Percentiles rank a stretch among this genome's conserved stretches.
These are phyloP conservation scores for Nicotiana undulata DNA, from an alignment of 257 asterid species.

Conservation along the genomic window DNA sequence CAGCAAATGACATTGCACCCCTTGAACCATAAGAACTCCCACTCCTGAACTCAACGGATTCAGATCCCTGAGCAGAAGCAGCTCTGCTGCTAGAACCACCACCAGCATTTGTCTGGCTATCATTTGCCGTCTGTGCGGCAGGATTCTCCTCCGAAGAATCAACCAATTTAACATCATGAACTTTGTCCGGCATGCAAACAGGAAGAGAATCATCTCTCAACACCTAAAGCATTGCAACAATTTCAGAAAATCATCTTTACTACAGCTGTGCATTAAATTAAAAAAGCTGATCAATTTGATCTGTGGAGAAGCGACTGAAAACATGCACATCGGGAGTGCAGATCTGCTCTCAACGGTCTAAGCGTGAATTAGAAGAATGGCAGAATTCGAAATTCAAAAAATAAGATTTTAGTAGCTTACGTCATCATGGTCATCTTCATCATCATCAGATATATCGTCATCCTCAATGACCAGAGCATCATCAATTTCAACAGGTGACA, in stretches of 20 bases:
- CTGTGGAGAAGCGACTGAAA: background rate
- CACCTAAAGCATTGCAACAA: slow-evolving; percentile 38
- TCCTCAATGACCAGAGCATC: slow-evolving; percentile 93
- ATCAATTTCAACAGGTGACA: slow-evolving; percentile 73
- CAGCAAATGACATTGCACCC: slow-evolving; percentile 97
- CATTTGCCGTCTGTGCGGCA: slow-evolving; percentile 36
- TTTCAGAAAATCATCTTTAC: background rate
- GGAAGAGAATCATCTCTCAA: slow-evolving; percentile 69
- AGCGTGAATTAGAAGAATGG: background rate
- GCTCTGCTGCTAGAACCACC: slow-evolving; percentile 81
- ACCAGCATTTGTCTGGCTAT: slow-evolving; percentile 48
- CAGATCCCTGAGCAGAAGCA: slow-evolving; percentile 35
- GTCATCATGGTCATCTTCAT: slow-evolving; percentile 72
- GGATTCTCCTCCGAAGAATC: slow-evolving; percentile 61
- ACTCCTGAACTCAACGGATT: slow-evolving; percentile 61
- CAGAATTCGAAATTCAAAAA: background rate
- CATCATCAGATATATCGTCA: slow-evolving; percentile 91
- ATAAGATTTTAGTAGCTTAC: slow-evolving; percentile 30
- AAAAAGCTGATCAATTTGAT: background rate
- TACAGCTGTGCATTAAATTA: background rate
- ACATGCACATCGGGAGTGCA: background rate
- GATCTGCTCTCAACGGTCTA: background rate
- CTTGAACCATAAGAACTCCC: slow-evolving; percentile 79
- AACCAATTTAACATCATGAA: slow-evolving; percentile 83
- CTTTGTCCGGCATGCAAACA: slow-evolving; percentile 68